These are phyloP conservation scores for Exutisphaerella laricina DNA, from an alignment of 2,329 filamentous ascomycete genomes.

Conservation along the genomic window DNA sequence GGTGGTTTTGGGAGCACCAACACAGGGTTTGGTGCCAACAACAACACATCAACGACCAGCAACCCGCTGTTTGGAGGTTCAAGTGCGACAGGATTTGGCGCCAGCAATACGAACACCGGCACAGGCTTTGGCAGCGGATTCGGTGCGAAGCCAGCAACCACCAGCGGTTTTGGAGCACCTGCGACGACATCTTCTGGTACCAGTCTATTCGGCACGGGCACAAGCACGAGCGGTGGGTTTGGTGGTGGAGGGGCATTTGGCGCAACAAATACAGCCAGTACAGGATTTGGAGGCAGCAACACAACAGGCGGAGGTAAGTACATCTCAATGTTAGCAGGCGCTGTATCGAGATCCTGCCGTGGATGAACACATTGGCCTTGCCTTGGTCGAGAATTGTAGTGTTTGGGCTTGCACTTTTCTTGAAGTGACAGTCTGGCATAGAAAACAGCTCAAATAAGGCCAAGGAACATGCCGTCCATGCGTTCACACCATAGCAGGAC, in stretches of 20 bases:
- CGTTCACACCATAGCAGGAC: no score
- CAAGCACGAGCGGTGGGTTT: conserved; percentile 22
- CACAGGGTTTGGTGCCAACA: conserved; percentile 21
- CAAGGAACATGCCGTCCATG: no score
- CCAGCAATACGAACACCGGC: conserved; percentile 11
- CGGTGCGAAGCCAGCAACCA: conserved; percentile 22
- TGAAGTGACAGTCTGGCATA: no score
- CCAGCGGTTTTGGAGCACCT: conserved; percentile 20
- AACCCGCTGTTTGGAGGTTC: conserved; percentile 24
- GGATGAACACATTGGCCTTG: no score
- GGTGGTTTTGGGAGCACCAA: conserved; percentile 14
- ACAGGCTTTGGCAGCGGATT: conserved; percentile 17
- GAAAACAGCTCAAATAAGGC: no score
- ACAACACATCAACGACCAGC: conserved; percentile 19
- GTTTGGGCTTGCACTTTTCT: no score
- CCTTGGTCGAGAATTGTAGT: no score
- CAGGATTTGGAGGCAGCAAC: conserved; percentile 29
- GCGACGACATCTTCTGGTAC: conserved; percentile 26
- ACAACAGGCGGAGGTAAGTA: conserved; percentile 29
- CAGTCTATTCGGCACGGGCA: conserved; percentile 29
- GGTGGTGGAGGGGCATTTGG: conserved; percentile 22
- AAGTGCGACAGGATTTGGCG: conserved; percentile 24
- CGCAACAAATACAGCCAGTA: conserved; percentile 13
- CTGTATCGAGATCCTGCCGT: no score
- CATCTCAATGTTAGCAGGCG: no score